phyloP scores from a whole-genome alignment of 2,329 filamentous ascomycete genomes.

The Xylaria sp. region DNA sequence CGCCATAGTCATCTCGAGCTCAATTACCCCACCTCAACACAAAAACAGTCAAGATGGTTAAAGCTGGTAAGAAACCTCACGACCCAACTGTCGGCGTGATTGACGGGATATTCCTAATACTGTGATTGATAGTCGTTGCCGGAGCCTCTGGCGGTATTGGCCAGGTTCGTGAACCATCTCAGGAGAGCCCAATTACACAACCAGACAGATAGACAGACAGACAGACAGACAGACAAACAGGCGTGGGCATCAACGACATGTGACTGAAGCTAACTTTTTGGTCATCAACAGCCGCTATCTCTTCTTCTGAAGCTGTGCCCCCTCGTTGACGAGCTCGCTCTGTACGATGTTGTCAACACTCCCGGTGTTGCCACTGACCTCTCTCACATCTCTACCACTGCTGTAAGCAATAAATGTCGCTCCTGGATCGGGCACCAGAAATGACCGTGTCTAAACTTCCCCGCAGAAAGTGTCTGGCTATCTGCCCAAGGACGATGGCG shows the following conservation, averaged over 20 bases:
- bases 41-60: slow-evolving; percentile 62
- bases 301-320: slow-evolving; percentile 93
- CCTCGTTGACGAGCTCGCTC: slow-evolving; percentile 88
- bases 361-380: slow-evolving; percentile 96
- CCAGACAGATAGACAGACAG: background rate
- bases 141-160: slow-evolving; percentile 98
- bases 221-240: background rate
- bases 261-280: slow-evolving; percentile 35
- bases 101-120: slow-evolving; percentile 15
- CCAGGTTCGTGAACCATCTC: slow-evolving; percentile 71
- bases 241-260: background rate
- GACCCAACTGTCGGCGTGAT: background rate
- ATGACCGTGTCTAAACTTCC: slow-evolving; percentile 46
- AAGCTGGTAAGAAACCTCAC: slow-evolving; percentile 62
- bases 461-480: slow-evolving; percentile 84
- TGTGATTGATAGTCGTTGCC: slow-evolving; percentile 74
- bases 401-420: slow-evolving; percentile 61
- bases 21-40: slow-evolving; percentile 43
- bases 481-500: slow-evolving; percentile 85
- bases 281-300: slow-evolving; percentile 79
- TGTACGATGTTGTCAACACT: slow-evolving; percentile 99
- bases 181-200: background rate
- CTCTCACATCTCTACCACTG: slow-evolving; percentile 93
- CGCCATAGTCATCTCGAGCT: slow-evolving; percentile 32
- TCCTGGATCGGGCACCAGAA: slow-evolving; percentile 11